Evolutionary conservation across 2,329 filamentous ascomycete genomes (phyloP), one percentile per base, ranked within the genome.

Genomic region (Stachybotrys chlorohalonatus): DNA sequence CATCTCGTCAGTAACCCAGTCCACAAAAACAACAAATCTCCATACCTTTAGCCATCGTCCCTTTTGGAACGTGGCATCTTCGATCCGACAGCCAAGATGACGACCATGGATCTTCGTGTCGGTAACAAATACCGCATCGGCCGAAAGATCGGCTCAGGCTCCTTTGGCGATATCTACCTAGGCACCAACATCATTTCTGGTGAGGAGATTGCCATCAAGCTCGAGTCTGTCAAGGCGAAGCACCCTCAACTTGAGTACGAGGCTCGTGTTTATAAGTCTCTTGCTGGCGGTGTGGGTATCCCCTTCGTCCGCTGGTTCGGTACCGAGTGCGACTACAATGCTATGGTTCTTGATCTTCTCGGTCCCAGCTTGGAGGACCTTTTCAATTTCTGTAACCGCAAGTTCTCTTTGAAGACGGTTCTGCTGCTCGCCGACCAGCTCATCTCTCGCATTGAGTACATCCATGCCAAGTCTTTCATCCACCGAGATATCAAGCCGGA

Each of bases 331-430:
- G 94, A 97, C 78, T 97, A 99, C 85, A 97, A 99, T 76, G 94
- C 94, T 72, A 97, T 99, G 94, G 94, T 99, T 53, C 85, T 97
- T 62, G 94, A 99, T 69, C 86, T 99, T 31, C 88, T 99, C 56
- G 94, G 94, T 46, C 94, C 94, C 62, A 94, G 88, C 68, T 77
- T 99, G 74, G 94, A 99, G 76, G 94, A 99, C 70, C 83, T 99
- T 39, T 99, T 99, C 89, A 97, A 99, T 84, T 97, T 97, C 75
- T 99, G 94, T 85, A 97, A 97, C 85, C 89, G 94, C 74, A 97
- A 97, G 74, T 99, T 97, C 80, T 96, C 94, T 11, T 78, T 99
- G 63, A 99, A 99, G 87, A 99, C 94, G 1, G 94, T 99, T 31
- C 82, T 99, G 48, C 84, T 99, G 31, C 84, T 99, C 52, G 94